These are phyloP conservation scores for Nymphaea colorata DNA, from an alignment of 164 flowering plant species.

Conservation along the genomic window DNA sequence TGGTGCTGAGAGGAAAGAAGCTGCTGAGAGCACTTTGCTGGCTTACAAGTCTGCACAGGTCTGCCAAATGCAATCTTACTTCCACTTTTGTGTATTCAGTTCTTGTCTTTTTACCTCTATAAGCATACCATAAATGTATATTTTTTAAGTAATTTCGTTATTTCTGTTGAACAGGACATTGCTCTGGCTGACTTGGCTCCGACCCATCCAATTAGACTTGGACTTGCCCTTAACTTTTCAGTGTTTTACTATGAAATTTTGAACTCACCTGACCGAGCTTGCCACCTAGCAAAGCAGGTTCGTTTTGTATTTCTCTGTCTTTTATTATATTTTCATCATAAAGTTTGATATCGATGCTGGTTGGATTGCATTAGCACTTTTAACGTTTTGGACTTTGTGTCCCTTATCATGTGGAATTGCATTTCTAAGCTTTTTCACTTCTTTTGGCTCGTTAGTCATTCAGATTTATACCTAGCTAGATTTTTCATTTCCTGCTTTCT, in stretches of 20 bases:
- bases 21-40: conserved; percentile 11
- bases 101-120: too few relatives aligned
- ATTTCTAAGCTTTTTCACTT: not conserved
- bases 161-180: conserved; percentile 3
- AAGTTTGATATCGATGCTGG: not conserved
- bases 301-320: not conserved
- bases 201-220: conserved; percentile 11
- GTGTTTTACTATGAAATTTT: conserved; percentile 11
- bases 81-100: not conserved
- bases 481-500: too few relatives aligned
- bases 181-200: conserved; percentile 11
- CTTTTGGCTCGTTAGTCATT: too few relatives aligned
- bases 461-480: too few relatives aligned
- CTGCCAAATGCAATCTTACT: not conserved
- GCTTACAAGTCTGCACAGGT: conserved; percentile 15
- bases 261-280: conserved; percentile 12
- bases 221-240: conserved; percentile 12
- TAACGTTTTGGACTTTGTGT: not conserved
- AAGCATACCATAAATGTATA: too few relatives aligned
- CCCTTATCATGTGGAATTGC: not conserved
- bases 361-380: not conserved
- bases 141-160: not conserved
- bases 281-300: conserved; percentile 12
- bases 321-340: not conserved
- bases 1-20: conserved; percentile 10